These are phyloP conservation scores for Brassica cretica DNA, from an alignment of 345 rosid species.

Conservation along the genomic window DNA sequence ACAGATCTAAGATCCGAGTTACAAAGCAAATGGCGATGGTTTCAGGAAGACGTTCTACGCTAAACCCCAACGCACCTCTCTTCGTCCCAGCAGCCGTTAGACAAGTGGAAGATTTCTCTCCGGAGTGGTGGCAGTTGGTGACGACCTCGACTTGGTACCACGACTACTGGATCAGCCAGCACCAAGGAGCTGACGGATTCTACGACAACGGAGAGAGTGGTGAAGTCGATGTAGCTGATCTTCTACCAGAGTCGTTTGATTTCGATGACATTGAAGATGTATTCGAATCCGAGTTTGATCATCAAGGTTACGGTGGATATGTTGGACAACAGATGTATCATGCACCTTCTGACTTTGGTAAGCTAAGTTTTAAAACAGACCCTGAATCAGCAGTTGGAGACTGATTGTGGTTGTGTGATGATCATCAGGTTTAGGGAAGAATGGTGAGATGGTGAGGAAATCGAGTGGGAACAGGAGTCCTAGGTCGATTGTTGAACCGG, in stretches of 20 bases:
- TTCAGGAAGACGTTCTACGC: slow-evolving; percentile 66
- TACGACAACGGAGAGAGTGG: slow-evolving; percentile 48
- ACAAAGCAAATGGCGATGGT: slow-evolving; percentile 63
- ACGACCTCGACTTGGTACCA: slow-evolving; percentile 76
- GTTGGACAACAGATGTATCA: slow-evolving; percentile 18
- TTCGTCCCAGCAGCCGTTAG: slow-evolving; percentile 81
- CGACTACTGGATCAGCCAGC: slow-evolving; percentile 82
- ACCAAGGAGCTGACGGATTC: slow-evolving; percentile 60
- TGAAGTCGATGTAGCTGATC: slow-evolving; percentile 46
- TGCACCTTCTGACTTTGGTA: slow-evolving; percentile 33
- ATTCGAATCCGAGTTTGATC: slow-evolving; percentile 43
- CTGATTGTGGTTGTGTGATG: neutral
- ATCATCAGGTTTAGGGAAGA: slow-evolving; percentile 41
- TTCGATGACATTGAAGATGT: slow-evolving; percentile 57
- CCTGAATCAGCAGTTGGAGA: neutral
- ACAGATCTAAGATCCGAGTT: slow-evolving; percentile 28
- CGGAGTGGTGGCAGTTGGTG: slow-evolving; percentile 93
- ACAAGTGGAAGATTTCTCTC: slow-evolving; percentile 90
- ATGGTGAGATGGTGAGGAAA: slow-evolving; percentile 39
- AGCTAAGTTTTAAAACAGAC: neutral
- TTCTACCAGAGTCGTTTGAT: slow-evolving; percentile 70
- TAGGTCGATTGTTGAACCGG: slow-evolving; percentile 28
- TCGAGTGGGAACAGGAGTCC: slow-evolving; percentile 30
- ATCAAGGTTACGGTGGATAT: slow-evolving; percentile 35
- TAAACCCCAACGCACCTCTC: slow-evolving; percentile 85